Evolutionary conservation across 441 rosid species (phyloP), one percentile per base, ranked within the genome.

Genomic region (Adansonia grandidieri): DNA sequence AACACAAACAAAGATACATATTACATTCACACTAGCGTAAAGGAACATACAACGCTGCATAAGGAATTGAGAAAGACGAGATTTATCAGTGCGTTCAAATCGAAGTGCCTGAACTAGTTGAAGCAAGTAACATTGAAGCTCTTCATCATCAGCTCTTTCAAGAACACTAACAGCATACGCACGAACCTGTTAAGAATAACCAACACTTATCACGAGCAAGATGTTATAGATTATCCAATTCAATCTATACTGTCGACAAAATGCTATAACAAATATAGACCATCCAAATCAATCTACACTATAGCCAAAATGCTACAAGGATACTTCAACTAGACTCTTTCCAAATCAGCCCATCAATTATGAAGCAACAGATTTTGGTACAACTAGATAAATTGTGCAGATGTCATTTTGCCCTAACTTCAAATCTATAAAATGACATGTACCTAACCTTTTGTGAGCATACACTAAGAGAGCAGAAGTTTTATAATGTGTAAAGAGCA

Each of bases 81-180:
- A 93, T 89, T 92, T 92, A 85, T 97, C 98, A 53, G 97, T 88
- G 83, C 97, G 93, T 81, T 97, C 99, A 91, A 94, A 94, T 77
- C 95, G 92, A 80, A 97, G 97, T 82, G 99, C 99, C 88, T 97
- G 98, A 86, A 97, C 99, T 81, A 97, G 80, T 83, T 97, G 98
- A 83, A 97, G 97, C 83, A 94, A 87, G 89, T 97, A 96, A 86
- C 99, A 97, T 86, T 93, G 97, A 56, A 97, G 97, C 81, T 97
- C 99, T 82, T 92, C 99, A 84, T 97, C 99, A 82, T 91, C 99
- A 77, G 98, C 99, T 85, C 99, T 89, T 84, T 91, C 98, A 82
- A 97, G 97, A 82, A 97, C 95, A 80, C 96, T 89, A 77, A 97
- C 99, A 84, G 98, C 98, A 89, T 93, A 94, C 83, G 98, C 99